Evolutionary conservation across 345 rosid genomes (phyloP).

Genomic region (Passiflora organensis): DNA sequence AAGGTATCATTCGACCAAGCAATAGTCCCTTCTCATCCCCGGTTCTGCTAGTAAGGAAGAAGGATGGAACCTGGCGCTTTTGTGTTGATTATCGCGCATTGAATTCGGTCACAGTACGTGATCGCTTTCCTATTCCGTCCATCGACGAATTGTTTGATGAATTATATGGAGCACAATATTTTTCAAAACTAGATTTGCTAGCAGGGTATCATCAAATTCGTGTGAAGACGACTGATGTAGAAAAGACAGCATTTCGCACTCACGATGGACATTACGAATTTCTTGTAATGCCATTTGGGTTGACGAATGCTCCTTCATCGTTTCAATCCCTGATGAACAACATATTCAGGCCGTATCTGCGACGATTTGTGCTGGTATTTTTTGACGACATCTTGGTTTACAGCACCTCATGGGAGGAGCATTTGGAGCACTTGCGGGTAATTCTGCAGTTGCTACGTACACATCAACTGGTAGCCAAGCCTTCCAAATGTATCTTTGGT

Average conservation of each 20-base stretch:
- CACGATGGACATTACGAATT: background rate
- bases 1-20: background rate
- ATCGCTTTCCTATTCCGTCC: background rate
- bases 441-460: background rate
- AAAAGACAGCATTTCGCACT: background rate
- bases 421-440: background rate
- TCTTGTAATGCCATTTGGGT: background rate
- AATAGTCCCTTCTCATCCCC: background rate
- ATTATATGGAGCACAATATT: background rate
- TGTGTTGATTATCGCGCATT: background rate
- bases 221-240: background rate
- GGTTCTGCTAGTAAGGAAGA: background rate
- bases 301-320: background rate
- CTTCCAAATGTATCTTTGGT: background rate
- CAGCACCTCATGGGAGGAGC: background rate
- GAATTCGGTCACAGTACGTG: background rate
- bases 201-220: background rate
- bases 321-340: background rate
- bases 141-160: too few relatives aligned
- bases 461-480: background rate
- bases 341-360: background rate
- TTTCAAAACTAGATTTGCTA: background rate
- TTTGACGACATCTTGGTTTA: background rate
- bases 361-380: background rate
- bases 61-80: background rate